phyloP scores from a whole-genome alignment of 2,329 filamentous ascomycete genomes.

The Decorospora gaudefroyi region DNA sequence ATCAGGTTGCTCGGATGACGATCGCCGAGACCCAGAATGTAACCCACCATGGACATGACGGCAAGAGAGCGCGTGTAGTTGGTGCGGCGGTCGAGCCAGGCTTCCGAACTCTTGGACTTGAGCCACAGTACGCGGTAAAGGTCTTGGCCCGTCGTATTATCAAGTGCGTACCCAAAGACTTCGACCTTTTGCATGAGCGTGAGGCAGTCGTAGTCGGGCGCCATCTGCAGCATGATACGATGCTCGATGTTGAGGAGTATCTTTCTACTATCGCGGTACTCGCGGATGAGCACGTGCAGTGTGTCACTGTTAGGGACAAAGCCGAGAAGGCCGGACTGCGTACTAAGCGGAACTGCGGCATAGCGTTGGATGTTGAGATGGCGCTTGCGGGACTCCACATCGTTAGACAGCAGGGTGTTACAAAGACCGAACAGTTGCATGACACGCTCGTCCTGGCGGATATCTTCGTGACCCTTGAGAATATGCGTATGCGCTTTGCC shows the following conservation, averaged over 20 bases:
- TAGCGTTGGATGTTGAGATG: slow-evolving; percentile 96
- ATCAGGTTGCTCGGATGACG: slow-evolving; percentile 97
- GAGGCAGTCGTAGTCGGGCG: slow-evolving; percentile 96
- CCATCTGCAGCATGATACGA: slow-evolving; percentile 99
- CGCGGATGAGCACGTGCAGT: slow-evolving; percentile 91
- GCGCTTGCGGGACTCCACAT: slow-evolving; percentile 95
- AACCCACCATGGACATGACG: slow-evolving; percentile 99
- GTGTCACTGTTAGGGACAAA: slow-evolving; percentile 99
- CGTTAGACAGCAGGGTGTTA: slow-evolving; percentile 91
- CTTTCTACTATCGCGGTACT: slow-evolving; percentile 95
- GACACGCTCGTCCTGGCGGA: slow-evolving; percentile 96
- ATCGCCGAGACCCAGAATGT: slow-evolving; percentile 95
- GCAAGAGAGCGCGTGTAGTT: slow-evolving; percentile 97
- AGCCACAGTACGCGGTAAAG: slow-evolving; percentile 97
- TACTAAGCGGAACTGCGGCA: slow-evolving; percentile 94
- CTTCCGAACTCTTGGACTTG: slow-evolving; percentile 97
- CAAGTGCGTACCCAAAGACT: slow-evolving; percentile 97
- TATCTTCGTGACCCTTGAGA: slow-evolving; percentile 99
- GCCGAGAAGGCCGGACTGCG: slow-evolving; percentile 90
- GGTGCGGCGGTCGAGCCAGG: slow-evolving; percentile 96
- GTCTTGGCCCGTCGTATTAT: slow-evolving; percentile 99
- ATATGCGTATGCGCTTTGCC: slow-evolving; percentile 84
- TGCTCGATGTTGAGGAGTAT: slow-evolving; percentile 99
- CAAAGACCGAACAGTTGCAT: slow-evolving; percentile 99
- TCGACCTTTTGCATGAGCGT: slow-evolving; percentile 99